Base-by-base conservation (phyloP, 768 basidiomycete genomes). In the Boletus sensibilis region DNA sequence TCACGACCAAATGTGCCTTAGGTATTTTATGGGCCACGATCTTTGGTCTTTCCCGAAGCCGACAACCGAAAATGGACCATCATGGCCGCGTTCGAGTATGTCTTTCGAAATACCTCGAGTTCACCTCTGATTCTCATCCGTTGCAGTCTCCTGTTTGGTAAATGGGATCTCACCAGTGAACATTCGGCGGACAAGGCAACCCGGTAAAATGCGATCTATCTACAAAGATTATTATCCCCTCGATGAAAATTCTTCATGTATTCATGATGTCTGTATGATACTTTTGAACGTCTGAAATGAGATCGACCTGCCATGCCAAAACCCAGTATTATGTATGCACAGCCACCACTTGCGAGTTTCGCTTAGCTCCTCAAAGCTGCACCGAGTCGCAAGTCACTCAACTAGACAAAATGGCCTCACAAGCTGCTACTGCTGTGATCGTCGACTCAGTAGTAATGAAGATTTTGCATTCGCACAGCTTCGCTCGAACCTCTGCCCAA, bases 41-140 rank as follows among this genome's bases (percentile, higher is more conserved):
- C 91, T 16, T 82, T 97, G 43, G 96, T 90, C 13, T 99, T 94
- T 82, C 88, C 84, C 16, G 94, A 94, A 73, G 88, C 94, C 0
- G 95, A 98, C 75, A 99, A 99, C 76, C 83, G 96, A 56, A 95
- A 94, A 71, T 96, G 94, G 95, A 94, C 94, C 0, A 96, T 87
- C 64, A 92, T 95, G 86, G 92, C 94, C 14, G 72, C 83, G 12
- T 96, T 97, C 64, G 92, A 94, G 91, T 93, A 64, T 53, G 88
- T 83, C 42, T 37, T 61, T 42, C 55, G 51, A 43, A 40, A 13
- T 49, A 40, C 42, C 37, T 44, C 25, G 25, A 4, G 9, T 27
- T 45, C 38, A 34, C 27, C n/a, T 42, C 45, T 63, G 46, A 61
- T n/a, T 38, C 38, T 33, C 53, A n/a, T 42, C 18, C 43, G 12